phyloP scores from a whole-genome alignment of 257 asterid species.

The Ilex asprella region DNA sequence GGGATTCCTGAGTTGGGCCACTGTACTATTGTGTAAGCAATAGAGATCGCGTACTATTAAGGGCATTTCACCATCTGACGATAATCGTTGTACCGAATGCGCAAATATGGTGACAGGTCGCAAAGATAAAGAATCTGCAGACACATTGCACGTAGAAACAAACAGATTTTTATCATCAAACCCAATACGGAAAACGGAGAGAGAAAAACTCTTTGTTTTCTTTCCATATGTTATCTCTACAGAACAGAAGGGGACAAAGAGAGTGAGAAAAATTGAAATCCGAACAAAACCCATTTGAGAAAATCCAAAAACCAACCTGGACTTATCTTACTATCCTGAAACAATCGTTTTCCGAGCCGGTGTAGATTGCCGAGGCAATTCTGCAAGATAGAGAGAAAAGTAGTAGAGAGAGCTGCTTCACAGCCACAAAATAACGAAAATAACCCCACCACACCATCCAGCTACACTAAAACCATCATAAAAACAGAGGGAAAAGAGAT shows the following conservation, averaged over 20 bases:
- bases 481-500: background rate
- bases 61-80: conserved; percentile 92
- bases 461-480: background rate
- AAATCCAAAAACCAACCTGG: conserved; percentile 61
- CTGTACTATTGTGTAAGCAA: conserved; percentile 16
- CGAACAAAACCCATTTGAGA: conserved; percentile 24
- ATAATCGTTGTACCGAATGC: conserved; percentile 22
- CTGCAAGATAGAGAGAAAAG: conserved; percentile 21
- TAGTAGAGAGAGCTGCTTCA: conserved; percentile 16
- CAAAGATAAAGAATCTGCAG: conserved; percentile 40
- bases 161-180: conserved; percentile 35
- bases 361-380: conserved; percentile 39
- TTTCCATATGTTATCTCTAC: background rate
- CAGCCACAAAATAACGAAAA: background rate
- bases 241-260: conserved; percentile 21
- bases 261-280: conserved; percentile 26
- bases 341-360: conserved; percentile 30
- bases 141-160: conserved; percentile 37
- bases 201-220: background rate
- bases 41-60: conserved; percentile 41
- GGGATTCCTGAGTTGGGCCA: conserved; percentile 27
- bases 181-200: conserved; percentile 20
- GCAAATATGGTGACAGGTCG: conserved; percentile 48
- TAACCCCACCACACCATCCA: background rate
- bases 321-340: conserved; percentile 26